Percentiles rank a stretch among this genome's conserved stretches.
Conservation (phyloP, 192 early-diverging fungal genomes). For the Coemansia sp. region DNA sequence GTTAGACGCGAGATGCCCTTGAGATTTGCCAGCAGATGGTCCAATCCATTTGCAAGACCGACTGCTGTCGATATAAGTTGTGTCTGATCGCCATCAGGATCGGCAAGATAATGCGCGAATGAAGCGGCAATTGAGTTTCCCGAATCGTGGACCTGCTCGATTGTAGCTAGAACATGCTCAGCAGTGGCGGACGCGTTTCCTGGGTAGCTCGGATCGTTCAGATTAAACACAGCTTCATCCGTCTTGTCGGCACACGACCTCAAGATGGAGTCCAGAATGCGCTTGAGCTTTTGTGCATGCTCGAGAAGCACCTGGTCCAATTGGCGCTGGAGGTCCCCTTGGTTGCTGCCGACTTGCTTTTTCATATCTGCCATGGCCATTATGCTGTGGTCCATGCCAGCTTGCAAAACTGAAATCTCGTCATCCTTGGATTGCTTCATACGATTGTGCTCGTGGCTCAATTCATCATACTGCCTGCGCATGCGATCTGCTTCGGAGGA, state of each 20-base stretch:
- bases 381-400: slow-evolving; percentile 81
- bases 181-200: slow-evolving; percentile 89
- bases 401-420: slow-evolving; percentile 75
- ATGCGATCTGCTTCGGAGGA: slow-evolving; percentile 37
- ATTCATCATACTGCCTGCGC: slow-evolving; percentile 48
- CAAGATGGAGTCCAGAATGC: slow-evolving; percentile 85
- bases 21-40: slow-evolving; percentile 81
- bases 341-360: slow-evolving; percentile 53
- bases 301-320: slow-evolving; percentile 66
- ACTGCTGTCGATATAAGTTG: slow-evolving; percentile 81
- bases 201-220: slow-evolving; percentile 76
- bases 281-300: slow-evolving; percentile 68
- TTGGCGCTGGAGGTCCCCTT: slow-evolving; percentile 61
- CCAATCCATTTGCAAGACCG: slow-evolving; percentile 76
- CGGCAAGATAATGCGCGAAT: slow-evolving; percentile 53
- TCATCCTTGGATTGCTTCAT: slow-evolving; percentile 65
- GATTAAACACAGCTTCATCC: slow-evolving; percentile 85
- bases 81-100: slow-evolving; percentile 77
- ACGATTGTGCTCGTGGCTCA: slow-evolving; percentile 38
- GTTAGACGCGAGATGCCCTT: slow-evolving; percentile 89
- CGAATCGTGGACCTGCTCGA: slow-evolving; percentile 78
- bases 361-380: slow-evolving; percentile 72
- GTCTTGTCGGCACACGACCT: slow-evolving; percentile 84
- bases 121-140: slow-evolving; percentile 65
- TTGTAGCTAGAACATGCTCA: slow-evolving; percentile 88